phyloP scores from a whole-genome alignment of 2,329 filamentous ascomycete species.

The Bisporella sp. region DNA sequence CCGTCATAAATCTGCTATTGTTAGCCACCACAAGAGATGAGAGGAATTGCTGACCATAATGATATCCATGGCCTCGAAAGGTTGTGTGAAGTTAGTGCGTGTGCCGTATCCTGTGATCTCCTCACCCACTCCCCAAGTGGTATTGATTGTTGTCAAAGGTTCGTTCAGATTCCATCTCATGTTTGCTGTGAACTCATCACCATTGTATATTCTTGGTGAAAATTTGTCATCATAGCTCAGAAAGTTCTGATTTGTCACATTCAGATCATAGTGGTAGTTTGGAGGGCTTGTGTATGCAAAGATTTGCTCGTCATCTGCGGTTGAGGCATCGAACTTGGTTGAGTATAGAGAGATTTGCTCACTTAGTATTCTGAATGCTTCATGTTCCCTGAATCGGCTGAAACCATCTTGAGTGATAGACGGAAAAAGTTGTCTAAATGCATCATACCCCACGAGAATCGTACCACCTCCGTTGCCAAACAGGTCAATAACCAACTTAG shows the following conservation, averaged over 20 bases:
- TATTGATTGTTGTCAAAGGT: slow-evolving; percentile 8
- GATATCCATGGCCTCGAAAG: slow-evolving; percentile 35
- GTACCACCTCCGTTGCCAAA: slow-evolving; percentile 51
- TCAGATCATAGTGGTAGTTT: not conserved
- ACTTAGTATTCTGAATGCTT: too few relatives aligned
- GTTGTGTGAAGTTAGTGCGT: slow-evolving; percentile 21
- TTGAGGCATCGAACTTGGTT: not conserved
- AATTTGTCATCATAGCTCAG: slow-evolving; percentile 10
- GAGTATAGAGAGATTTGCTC: too few relatives aligned
- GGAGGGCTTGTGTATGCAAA: not conserved
- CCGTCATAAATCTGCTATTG: slow-evolving; percentile 34
- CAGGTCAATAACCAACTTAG: slow-evolving; percentile 56
- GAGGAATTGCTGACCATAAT: not conserved
- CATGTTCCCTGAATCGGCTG: slow-evolving; percentile 30
- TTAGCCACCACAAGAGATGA: too few relatives aligned
- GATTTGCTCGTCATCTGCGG: slow-evolving; percentile 1
- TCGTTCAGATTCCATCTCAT: slow-evolving; percentile 20
- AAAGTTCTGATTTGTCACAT: slow-evolving; percentile 11
- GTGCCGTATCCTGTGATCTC: slow-evolving; percentile 28
- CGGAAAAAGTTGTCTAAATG: slow-evolving; percentile 36
- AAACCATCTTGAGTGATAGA: slow-evolving; percentile 20
- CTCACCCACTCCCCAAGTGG: slow-evolving; percentile 12
- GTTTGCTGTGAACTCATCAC: slow-evolving; percentile 4
- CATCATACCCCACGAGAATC: slow-evolving; percentile 38
- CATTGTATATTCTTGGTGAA: not conserved